phyloP scores from a whole-genome alignment of 1,139 yeast genomes.

The Schwanniomyces etchellsii region DNA sequence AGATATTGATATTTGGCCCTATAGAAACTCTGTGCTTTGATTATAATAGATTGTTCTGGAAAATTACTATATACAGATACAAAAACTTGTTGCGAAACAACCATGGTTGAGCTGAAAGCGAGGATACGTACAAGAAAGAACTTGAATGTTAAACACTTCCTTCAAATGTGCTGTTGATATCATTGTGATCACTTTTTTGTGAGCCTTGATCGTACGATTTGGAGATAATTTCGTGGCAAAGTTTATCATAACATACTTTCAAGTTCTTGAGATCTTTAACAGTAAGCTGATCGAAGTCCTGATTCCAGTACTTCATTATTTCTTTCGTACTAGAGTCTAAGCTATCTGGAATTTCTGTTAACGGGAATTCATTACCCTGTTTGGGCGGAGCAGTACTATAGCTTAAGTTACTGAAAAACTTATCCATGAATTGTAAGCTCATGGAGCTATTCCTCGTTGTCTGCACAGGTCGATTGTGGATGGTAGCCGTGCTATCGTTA shows the following conservation, averaged over 20 bases:
- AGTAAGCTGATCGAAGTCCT: slow-evolving; percentile 33
- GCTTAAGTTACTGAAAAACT: slow-evolving; percentile 23
- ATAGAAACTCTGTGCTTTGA: too few relatives aligned
- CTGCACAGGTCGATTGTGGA: background rate
- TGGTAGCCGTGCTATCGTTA: background rate
- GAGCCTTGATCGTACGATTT: background rate
- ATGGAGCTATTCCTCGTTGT: slow-evolving; percentile 27
- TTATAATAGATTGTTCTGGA: too few relatives aligned
- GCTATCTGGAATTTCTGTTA: background rate
- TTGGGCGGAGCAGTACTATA: slow-evolving; percentile 1
- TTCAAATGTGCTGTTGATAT: background rate
- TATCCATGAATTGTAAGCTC: slow-evolving; percentile 41
- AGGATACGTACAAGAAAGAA: too few relatives aligned
- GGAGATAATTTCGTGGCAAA: slow-evolving; percentile 19
- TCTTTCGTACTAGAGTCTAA: slow-evolving; percentile 11
- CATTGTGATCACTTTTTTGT: background rate
- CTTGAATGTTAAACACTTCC: too few relatives aligned
- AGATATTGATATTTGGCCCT: too few relatives aligned
- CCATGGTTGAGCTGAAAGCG: too few relatives aligned
- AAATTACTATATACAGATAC: too few relatives aligned
- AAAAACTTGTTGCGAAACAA: too few relatives aligned
- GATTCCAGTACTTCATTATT: slow-evolving; percentile 26
- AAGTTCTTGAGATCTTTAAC: slow-evolving; percentile 29
- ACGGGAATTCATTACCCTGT: slow-evolving; percentile 1
- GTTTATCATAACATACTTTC: slow-evolving; percentile 33